phyloP scores from a whole-genome alignment of 495 filamentous ascomycete genomes.

The Neurospora tetrasperma region DNA sequence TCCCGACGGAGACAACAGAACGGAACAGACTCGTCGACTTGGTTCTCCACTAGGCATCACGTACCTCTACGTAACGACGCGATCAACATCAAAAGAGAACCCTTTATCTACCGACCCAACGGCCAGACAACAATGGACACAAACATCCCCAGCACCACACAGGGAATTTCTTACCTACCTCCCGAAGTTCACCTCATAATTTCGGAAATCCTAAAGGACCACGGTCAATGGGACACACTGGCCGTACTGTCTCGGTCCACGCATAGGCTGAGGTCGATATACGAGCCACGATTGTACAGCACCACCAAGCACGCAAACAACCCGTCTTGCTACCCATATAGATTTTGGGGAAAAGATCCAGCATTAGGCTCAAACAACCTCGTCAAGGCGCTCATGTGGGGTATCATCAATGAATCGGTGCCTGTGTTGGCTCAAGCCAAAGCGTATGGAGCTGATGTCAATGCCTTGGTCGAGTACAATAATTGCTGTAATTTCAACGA shows the following conservation, averaged over 20 bases:
- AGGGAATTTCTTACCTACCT: not conserved
- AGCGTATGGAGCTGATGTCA: not conserved
- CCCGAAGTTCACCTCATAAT: not conserved
- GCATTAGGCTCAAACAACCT: not conserved
- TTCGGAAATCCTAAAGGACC: not conserved
- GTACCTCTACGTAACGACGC: not conserved
- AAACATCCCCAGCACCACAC: not conserved
- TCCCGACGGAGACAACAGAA: too few relatives aligned
- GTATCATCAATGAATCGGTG: not conserved
- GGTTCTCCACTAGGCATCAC: not conserved
- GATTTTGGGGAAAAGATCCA: not conserved
- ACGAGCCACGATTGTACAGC: not conserved
- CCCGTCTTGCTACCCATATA: not conserved
- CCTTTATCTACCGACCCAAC: not conserved
- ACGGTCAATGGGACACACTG: not conserved
- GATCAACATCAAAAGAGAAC: not conserved
- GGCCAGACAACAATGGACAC: not conserved
- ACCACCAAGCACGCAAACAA: not conserved
- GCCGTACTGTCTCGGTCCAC: not conserved
- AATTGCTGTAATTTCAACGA: not conserved
- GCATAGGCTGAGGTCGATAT: not conserved
- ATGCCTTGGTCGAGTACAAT: not conserved
- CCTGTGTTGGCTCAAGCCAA: not conserved
- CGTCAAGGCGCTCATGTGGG: not conserved
- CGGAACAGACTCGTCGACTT: not conserved